Conservation (phyloP, 2,329 filamentous ascomycete species). For the Colletotrichum graminicola region DNA sequence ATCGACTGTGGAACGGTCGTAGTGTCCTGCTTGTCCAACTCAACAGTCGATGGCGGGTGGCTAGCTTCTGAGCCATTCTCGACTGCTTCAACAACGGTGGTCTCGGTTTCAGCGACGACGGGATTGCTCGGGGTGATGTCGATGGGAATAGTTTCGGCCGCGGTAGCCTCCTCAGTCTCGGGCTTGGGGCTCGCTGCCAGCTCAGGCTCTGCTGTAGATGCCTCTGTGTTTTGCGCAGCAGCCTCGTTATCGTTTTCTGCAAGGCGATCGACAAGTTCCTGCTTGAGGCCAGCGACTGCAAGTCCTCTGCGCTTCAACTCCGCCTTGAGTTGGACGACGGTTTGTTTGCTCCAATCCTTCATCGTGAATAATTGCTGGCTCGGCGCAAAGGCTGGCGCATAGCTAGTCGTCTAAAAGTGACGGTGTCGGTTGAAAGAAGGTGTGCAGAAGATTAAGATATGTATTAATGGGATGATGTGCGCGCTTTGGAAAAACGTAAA, state of each 20-base stretch:
- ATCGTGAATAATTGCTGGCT: conserved; percentile 49
- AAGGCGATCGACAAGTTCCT: conserved; percentile 77
- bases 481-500: not conserved
- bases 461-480: not conserved
- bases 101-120: conserved; percentile 1
- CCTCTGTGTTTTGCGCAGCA: conserved; percentile 31
- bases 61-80: conserved; percentile 3
- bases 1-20: conserved; percentile 13
- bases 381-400: conserved; percentile 46
- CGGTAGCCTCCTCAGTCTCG: conserved; percentile 37
- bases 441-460: too few relatives aligned
- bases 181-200: conserved; percentile 9
- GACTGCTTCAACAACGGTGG: conserved; percentile 45
- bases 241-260: conserved; percentile 52
- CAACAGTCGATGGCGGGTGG: conserved; percentile 1
- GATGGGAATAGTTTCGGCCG: conserved; percentile 31
- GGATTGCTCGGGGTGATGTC: conserved; percentile 20
- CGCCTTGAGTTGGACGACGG: conserved; percentile 80
- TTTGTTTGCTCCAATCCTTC: conserved; percentile 70
- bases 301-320: conserved; percentile 81
- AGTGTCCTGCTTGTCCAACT: conserved; percentile 7
- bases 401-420: conserved; percentile 12
- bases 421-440: not conserved
- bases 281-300: conserved; percentile 76
- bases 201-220: conserved; percentile 16